Conservation (phyloP, 2,329 filamentous ascomycete species). For the Rutstroemia sydowiana region DNA sequence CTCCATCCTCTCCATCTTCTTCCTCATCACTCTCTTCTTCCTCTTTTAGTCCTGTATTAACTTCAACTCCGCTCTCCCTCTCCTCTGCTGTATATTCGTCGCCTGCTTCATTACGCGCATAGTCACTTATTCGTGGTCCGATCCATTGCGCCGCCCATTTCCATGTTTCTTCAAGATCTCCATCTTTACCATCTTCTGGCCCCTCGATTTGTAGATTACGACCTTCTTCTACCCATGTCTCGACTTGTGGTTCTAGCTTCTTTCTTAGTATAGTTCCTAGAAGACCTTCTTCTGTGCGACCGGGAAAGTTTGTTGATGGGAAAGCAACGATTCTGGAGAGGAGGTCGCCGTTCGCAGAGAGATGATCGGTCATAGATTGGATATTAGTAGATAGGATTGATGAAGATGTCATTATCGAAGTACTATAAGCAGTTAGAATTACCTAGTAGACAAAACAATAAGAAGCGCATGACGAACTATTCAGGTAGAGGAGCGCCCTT, state of each 20-base stretch:
- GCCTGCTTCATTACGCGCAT: slow-evolving; percentile 41
- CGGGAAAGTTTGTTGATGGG: slow-evolving; percentile 69
- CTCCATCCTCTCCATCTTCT: slow-evolving; percentile 45
- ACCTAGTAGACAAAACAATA: slow-evolving; percentile 10
- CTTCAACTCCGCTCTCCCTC: slow-evolving; percentile 56
- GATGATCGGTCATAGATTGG: slow-evolving; percentile 55
- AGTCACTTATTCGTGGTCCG: slow-evolving; percentile 35
- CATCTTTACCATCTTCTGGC: slow-evolving; percentile 29
- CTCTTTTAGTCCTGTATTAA: slow-evolving; percentile 62
- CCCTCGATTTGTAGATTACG: slow-evolving; percentile 35
- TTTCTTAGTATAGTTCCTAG: slow-evolving; percentile 69
- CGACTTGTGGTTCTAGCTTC: slow-evolving; percentile 72
- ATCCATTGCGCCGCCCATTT: slow-evolving; percentile 33
- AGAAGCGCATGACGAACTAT: slow-evolving; percentile 41
- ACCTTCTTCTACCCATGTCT: slow-evolving; percentile 63
- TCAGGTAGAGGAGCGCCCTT: slow-evolving; percentile 59
- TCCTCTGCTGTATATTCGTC: slow-evolving; percentile 69
- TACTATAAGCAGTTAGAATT: too few relatives aligned
- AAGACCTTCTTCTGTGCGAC: slow-evolving; percentile 57
- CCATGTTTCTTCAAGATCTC: slow-evolving; percentile 54
- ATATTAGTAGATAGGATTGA: slow-evolving; percentile 67
- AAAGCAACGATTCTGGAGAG: slow-evolving; percentile 66
- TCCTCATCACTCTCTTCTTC: slow-evolving; percentile 42
- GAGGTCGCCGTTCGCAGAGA: slow-evolving; percentile 58
- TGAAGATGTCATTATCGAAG: slow-evolving; percentile 64